Evolutionary conservation across 805 yeast species (phyloP), one percentile per base, ranked within the genome.

Genomic region (Metschnikowia cerradonensis): DNA sequence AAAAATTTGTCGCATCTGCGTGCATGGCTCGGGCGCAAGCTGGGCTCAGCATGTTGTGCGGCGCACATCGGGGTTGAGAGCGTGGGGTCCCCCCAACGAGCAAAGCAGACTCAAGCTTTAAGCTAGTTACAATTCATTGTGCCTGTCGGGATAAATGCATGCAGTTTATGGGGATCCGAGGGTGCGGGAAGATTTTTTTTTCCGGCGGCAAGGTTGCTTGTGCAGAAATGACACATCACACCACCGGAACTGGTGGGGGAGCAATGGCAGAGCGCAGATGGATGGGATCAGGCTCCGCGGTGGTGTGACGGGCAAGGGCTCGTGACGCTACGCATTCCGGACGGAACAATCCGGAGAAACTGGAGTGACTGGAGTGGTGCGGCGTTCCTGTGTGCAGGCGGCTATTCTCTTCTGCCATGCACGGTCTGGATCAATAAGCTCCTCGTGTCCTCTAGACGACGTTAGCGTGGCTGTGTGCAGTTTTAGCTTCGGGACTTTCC

Each of bases 341-440:
- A n/a, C 41, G 45, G 36, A 30, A 41, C n/a, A 30, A 41, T 30
- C 23, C 44, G 44, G 35, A 41, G 23, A 41, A 30, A 26, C 35
- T 35, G 44, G 35, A 41, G 35, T 30, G 17, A 26, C 23, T 41
- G 35, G 34, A 41, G 23, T 17, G 44, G 23, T 34, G 33, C 34
- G 11, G 44, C 44, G 44, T 10, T 14, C 4, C 22, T 7, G 30
- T 1, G 17, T 20, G 41, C 41, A 38, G 30, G 15, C 5, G 11
- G 11, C 4, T 8, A 22, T 22, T 22, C 26, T 22, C 8, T 22
- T 26, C 11, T 8, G 30, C 30, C 30, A 26, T 26, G 30, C 30
- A 26, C 11, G 11, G 30, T 10, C 11, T 26, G 30, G 13, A 26
- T 3, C 30, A 26, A 26, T 26, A 26, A 26, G 30, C 11, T 26